phyloP scores from a whole-genome alignment of 805 yeast genomes.

The Spathaspora arborariae region DNA sequence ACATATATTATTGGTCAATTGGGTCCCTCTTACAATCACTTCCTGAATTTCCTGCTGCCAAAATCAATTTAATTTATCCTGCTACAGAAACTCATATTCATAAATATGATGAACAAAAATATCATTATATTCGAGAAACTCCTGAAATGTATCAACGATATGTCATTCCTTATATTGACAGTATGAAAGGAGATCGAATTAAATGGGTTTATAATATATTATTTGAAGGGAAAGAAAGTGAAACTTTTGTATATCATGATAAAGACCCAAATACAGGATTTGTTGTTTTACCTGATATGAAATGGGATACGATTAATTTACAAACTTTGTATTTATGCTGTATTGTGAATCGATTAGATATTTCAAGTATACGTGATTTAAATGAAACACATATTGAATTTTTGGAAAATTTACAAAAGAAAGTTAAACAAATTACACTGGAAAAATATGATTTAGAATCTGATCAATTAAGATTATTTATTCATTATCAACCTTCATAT shows the following conservation, averaged over 20 bases:
- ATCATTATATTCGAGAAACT: constrained; percentile 70
- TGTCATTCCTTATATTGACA: constrained; percentile 72
- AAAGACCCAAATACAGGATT: constrained; percentile 54
- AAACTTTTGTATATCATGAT: constrained; percentile 68
- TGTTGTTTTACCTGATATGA: constrained; percentile 88
- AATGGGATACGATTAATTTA: constrained; percentile 80
- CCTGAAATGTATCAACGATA: constrained; percentile 62
- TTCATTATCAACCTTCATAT: constrained; percentile 95
- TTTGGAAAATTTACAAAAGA: constrained; percentile 44
- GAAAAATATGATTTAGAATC: constrained; percentile 36
- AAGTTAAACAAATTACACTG: constrained; percentile 44
- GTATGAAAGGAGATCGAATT: constrained; percentile 72
- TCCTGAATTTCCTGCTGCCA: constrained; percentile 53
- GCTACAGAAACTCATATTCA: constrained; percentile 83
- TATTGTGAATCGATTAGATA: constrained; percentile 65
- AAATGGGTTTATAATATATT: constrained; percentile 90
- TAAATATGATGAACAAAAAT: constrained; percentile 63
- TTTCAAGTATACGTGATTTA: constrained; percentile 75
- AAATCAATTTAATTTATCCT: constrained; percentile 78
- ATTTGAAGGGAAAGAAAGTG: constrained; percentile 78
- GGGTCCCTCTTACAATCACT: constrained; percentile 47
- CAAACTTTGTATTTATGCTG: constrained; percentile 75
- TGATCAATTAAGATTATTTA: constrained; percentile 68
- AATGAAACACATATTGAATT: constrained; percentile 54
- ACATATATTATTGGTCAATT: constrained; percentile 81